Evolutionary conservation across 2,329 filamentous ascomycete genomes (phyloP), one percentile per base, ranked within the genome.

Genomic region (Volutella citrinella): DNA sequence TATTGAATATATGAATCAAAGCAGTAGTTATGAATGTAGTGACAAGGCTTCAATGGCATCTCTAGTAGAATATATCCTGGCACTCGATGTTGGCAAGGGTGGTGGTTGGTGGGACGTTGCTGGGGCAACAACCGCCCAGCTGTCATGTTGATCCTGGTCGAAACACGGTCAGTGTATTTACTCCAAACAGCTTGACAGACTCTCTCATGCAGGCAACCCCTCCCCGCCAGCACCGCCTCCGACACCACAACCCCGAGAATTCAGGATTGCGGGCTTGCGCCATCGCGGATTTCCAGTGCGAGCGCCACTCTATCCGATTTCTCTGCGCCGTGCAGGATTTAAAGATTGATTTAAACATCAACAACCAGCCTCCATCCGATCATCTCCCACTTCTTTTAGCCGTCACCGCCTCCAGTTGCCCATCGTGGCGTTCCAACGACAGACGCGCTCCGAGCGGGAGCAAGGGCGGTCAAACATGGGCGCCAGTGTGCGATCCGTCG

Each of bases 401-500:
- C 8, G 12, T 22, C 30, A 30, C 33, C 36, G 24, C 15, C 34
- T 42, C 38, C 30, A 40, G 30, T 37, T 41, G 46, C 50, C 51
- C 49, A 57, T 38, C 48, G 45, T 63, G 60, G 60, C 60, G 46
- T 53, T 43, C 37, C 52, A 54, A 57, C 59, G 57, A 43, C 49
- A 52, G 35, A 60, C 54, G 30, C 60, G 60, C 57, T 56, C 59
- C 52, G 60, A 64, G 38, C 55, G 60, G 52, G 60, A 63, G 56
- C 52, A 46, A 19, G 52, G 45, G 51, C 59, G 60, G 44, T 52
- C 59, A 40, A 45, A 51, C 33, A 60, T 61, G 59, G 44, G 47
- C 21, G 49, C 60, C 29, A 49, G 54, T 41, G 30, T 53, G 13
- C 56, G 59, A 26, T 27, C 54, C 32, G 42, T 40, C 31, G 30